phyloP scores from a whole-genome alignment of 2,329 filamentous ascomycete species.

The Arthrobotrys iridis region DNA sequence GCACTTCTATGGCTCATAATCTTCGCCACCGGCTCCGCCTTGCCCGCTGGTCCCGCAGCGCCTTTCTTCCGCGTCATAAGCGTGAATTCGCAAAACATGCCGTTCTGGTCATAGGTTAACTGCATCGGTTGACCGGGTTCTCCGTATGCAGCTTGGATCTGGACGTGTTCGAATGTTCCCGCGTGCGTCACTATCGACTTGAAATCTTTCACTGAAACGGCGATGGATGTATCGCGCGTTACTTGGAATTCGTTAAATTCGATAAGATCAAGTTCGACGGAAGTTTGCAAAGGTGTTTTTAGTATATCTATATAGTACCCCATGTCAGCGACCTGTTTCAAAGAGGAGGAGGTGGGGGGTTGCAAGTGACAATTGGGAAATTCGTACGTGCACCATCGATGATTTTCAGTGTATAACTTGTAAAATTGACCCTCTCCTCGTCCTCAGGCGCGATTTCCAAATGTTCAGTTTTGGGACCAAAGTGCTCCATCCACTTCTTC shows the following conservation, averaged over 20 bases:
- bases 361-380: no score
- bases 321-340: conserved; percentile 23
- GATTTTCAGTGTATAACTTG: conserved; percentile 68
- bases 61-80: conserved; percentile 64
- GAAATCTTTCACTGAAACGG: conserved; percentile 68
- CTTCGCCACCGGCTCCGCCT: conserved; percentile 41
- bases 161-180: conserved; percentile 63
- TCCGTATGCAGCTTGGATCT: conserved; percentile 65
- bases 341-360: background rate
- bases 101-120: conserved; percentile 65
- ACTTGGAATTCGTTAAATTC: conserved; percentile 67
- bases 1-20: conserved; percentile 23
- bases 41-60: conserved; percentile 41
- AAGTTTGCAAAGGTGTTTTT: conserved; percentile 67
- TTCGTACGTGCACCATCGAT: conserved; percentile 64
- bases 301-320: conserved; percentile 62
- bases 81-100: conserved; percentile 66
- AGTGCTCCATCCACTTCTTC: conserved; percentile 67
- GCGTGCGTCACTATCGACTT: conserved; percentile 66
- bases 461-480: conserved; percentile 67
- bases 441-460: conserved; percentile 66
- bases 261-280: conserved; percentile 65
- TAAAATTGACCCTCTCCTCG: conserved; percentile 65
- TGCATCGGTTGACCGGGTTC: conserved; percentile 66
- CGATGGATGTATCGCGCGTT: conserved; percentile 65